A percentile compares a stretch with the other conserved stretches of the same genome.
These are phyloP conservation scores for Aspergillus ostianus DNA, from an alignment of 495 filamentous ascomycete genomes.

Conservation along the genomic window DNA sequence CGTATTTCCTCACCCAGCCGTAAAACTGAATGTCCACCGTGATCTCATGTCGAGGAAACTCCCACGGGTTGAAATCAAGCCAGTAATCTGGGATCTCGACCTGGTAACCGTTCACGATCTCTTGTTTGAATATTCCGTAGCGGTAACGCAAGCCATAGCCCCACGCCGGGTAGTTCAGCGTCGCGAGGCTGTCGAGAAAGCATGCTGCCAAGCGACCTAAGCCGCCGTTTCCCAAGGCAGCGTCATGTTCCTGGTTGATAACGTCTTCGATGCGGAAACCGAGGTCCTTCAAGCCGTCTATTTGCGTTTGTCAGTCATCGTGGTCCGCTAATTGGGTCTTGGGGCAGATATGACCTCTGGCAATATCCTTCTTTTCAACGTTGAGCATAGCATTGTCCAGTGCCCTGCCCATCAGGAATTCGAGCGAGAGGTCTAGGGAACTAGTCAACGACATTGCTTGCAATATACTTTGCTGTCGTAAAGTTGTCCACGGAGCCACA, in stretches of 20 bases:
- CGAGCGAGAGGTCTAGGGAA: slow-evolving; percentile 73
- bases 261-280: slow-evolving; percentile 97
- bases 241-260: slow-evolving; percentile 92
- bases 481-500: slow-evolving; percentile 8
- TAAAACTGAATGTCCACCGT: slow-evolving; percentile 97
- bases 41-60: slow-evolving; percentile 93
- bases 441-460: slow-evolving; percentile 12
- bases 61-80: slow-evolving; percentile 99
- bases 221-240: slow-evolving; percentile 93
- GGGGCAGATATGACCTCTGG: slow-evolving; percentile 55
- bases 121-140: slow-evolving; percentile 99
- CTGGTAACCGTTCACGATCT: slow-evolving; percentile 96
- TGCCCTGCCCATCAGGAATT: slow-evolving; percentile 95
- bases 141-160: slow-evolving; percentile 93
- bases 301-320: not conserved
- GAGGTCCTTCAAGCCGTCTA: slow-evolving; percentile 80
- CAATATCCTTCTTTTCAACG: slow-evolving; percentile 79
- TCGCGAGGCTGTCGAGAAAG: slow-evolving; percentile 93
- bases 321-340: not conserved
- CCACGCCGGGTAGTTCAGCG: slow-evolving; percentile 93
- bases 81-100: slow-evolving; percentile 98
- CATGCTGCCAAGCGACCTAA: slow-evolving; percentile 93
- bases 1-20: slow-evolving; percentile 70
- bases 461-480: not conserved
- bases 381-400: slow-evolving; percentile 99